Base-by-base conservation (phyloP, 768 basidiomycete genomes). In the Chalciporus chontae region DNA sequence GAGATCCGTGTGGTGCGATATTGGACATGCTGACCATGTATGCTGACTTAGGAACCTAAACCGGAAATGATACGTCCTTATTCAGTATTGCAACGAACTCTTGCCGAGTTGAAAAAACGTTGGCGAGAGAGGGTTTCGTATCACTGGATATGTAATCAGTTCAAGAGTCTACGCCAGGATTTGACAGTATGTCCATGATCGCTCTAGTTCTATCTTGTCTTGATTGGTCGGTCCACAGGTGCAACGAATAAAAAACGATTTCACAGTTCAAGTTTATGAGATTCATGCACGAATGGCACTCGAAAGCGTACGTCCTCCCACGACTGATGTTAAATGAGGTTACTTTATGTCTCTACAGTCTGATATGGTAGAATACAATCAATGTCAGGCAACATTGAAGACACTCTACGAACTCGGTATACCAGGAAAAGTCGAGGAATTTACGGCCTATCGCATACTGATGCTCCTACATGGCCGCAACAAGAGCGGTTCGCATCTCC, bases 311-410 rank as follows among this genome's bases (percentile, higher is more conserved):
- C 50, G 83, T 70, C 4, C 15, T 52, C 40, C 39, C 51, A 29
- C 19, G 37, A 44, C 24, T 15, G 32, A 23, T 29, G 9, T 44
- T 37, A 23, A 47, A 40, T 40, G 27, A 32, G 43, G 55, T 62
- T 43, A 38, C 55, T 61, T 52, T 54, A 52, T 50, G 48, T 47
- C 57, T 54, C 56, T 40, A 26, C 69, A 99, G 95, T 82, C 78
- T 63, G 96, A 99, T 69, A 89, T 99, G 78, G 94, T 96, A 57
- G 96, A 99, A 79, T 98, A 95, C 67, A 98, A 96, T 69, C 90
- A 94, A 69, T 99, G 96, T 71, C 94, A 97, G 69, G 87, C 88
- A 26, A 87, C 90, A 56, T 73, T 98, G 39, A 87, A 87, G 62
- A 79, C 81, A 44, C 80, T 99, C 21, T 98, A 99, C 69, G 94